These are phyloP conservation scores for Apiospora saccharicola DNA, from an alignment of 2,329 filamentous ascomycete genomes.

Conservation along the genomic window DNA sequence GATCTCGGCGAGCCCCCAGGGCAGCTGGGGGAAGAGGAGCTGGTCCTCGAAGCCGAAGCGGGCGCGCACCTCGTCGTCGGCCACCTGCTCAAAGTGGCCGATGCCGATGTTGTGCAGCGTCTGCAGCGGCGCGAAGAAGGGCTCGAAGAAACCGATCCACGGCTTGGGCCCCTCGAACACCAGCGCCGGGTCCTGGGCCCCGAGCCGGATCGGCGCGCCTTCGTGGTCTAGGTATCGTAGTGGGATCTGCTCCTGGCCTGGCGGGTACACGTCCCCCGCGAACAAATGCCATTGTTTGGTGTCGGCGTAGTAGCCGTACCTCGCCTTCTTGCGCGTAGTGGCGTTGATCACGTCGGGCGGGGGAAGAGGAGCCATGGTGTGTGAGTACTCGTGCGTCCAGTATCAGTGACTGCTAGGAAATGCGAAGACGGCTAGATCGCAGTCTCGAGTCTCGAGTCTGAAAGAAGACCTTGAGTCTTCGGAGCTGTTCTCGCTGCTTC, in stretches of 20 bases:
- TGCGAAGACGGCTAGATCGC: background rate
- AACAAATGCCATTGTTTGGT: constrained; percentile 37
- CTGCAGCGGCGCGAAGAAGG: constrained; percentile 33
- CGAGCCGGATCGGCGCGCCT: constrained; percentile 26
- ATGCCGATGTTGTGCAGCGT: constrained; percentile 35
- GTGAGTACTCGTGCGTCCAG: background rate
- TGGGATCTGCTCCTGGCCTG: constrained; percentile 26
- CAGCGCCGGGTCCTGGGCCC: background rate
- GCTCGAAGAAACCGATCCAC: constrained; percentile 32
- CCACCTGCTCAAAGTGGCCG: constrained; percentile 37
- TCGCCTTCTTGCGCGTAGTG: constrained; percentile 39
- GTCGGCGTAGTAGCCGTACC: constrained; percentile 39
- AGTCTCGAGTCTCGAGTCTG: too few relatives aligned
- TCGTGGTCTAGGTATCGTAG: constrained; percentile 32
- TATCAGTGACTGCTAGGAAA: background rate
- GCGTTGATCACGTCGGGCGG: constrained; percentile 35
- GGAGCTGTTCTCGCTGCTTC: background rate
- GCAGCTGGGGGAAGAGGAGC: constrained; percentile 28
- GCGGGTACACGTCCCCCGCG: constrained; percentile 34
- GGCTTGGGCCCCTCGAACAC: constrained; percentile 29
- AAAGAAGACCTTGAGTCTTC: background rate
- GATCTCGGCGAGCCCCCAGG: constrained; percentile 31
- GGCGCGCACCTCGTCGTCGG: constrained; percentile 36
- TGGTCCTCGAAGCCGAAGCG: constrained; percentile 37
- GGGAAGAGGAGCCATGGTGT: background rate